Base-by-base conservation (phyloP, 2,329 filamentous ascomycete species). In the Aspergillus nomiae region DNA sequence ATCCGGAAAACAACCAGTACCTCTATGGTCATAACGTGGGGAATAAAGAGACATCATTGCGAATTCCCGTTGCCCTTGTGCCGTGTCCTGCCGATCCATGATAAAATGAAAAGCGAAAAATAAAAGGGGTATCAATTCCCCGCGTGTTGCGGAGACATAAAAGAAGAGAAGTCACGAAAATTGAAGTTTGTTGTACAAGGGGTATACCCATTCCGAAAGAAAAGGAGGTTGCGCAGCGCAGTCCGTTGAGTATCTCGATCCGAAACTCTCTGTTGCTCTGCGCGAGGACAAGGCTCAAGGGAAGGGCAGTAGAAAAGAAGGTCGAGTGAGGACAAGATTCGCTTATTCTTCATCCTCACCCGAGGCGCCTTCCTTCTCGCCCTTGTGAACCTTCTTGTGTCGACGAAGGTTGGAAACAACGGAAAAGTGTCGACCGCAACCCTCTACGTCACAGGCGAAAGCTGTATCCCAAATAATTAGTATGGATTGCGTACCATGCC, bases 371-470 rank as follows among this genome's bases (percentile, higher is more conserved):
- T 79, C 77, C 61, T 79, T 80, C 62, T 79, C 78, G 62, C 90
- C 89, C 80, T 93, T 95, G 84, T 99, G 95, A 55, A 98, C 94
- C 82, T 98, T 98, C 76, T 92, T 91, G 81, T 99, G 95, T 72
- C 95, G 87, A 68, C 95, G 89, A 61, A 98, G 83, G 77, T 99
- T 99, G 51, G 94, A 97, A 26, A 98, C 95, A 30, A 98, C 95
- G 0, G 94, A 98, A 79, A 99, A 98, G 74, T 97, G 92, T 71
- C 95, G 90, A 45, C 94, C 94, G 75, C 95, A 99, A 55, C 94
- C 94, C 75, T 96, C 92, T 61, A 97, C 92, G 72, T 97, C 92
- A 74, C 95, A 98, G 28, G 90, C 90, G 75, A 97, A 98, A 69
- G 95, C 94, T 97, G 74, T 61, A 66, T 26, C 41, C 48, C 51